Percentiles rank a stretch among this genome's conserved stretches.
These are phyloP conservation scores for Huntiella moniliformis DNA, from an alignment of 2,329 filamentous ascomycete genomes.

Conservation along the genomic window DNA sequence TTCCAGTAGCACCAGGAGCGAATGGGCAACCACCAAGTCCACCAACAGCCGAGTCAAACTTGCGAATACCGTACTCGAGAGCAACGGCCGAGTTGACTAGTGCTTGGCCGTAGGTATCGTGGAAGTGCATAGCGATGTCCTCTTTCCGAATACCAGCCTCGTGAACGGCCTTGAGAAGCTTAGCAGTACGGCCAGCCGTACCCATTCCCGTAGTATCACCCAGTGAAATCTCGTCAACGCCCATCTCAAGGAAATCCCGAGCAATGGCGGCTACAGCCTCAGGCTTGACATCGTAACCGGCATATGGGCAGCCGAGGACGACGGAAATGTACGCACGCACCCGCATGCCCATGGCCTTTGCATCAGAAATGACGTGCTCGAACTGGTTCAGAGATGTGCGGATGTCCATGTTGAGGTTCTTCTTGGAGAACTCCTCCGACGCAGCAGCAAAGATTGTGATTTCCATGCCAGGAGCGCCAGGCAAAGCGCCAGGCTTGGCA, in stretches of 20 bases:
- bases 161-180: conserved; percentile 43
- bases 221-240: conserved; percentile 76
- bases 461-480: conserved; percentile 37
- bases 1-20: conserved; percentile 69
- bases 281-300: conserved; percentile 45
- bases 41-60: conserved; percentile 62
- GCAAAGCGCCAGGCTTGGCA: conserved; percentile 23
- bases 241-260: conserved; percentile 57
- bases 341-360: conserved; percentile 44
- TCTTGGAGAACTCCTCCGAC: conserved; percentile 61
- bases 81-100: conserved; percentile 65
- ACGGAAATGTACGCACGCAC: conserved; percentile 69
- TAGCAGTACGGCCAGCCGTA: conserved; percentile 50
- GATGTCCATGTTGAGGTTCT: conserved; percentile 69
- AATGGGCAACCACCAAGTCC: conserved; percentile 75
- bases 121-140: conserved; percentile 68
- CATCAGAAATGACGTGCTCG: conserved; percentile 47
- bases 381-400: conserved; percentile 54
- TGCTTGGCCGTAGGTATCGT: conserved; percentile 75
- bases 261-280: conserved; percentile 47
- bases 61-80: conserved; percentile 57
- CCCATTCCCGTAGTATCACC: conserved; percentile 87
- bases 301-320: conserved; percentile 63
- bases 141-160: conserved; percentile 49
- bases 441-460: conserved; percentile 68